A percentile compares a stretch with the other conserved stretches of the same genome.
phyloP scores from a whole-genome alignment of 2,329 filamentous ascomycete species.

The Lithohypha guttulata region DNA sequence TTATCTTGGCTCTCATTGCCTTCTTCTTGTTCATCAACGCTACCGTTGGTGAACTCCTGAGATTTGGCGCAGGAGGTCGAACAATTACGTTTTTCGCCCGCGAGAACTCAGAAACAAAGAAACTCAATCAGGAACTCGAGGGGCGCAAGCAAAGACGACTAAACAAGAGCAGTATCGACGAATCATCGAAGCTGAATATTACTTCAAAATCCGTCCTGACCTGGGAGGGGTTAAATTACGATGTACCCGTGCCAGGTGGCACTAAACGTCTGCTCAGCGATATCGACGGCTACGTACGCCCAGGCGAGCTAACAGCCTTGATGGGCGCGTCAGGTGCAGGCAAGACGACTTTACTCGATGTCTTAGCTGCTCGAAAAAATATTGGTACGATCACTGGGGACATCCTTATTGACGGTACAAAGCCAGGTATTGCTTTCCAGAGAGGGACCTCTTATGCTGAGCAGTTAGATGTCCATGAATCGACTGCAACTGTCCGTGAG shows the following conservation, averaged over 20 bases:
- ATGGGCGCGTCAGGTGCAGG: conserved; percentile 57
- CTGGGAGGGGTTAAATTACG: conserved; percentile 41
- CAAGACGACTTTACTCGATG: conserved; percentile 76
- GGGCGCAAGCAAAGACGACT: conserved; percentile 30
- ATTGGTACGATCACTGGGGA: conserved; percentile 55
- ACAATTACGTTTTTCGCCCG: conserved; percentile 33
- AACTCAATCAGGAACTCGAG: conserved; percentile 29
- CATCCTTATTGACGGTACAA: conserved; percentile 50
- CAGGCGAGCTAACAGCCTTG: conserved; percentile 39
- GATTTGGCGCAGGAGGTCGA: conserved; percentile 32
- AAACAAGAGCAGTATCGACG: conserved; percentile 26
- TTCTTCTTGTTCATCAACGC: conserved; percentile 30
- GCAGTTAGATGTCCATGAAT: conserved; percentile 55
- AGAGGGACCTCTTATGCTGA: conserved; percentile 55
- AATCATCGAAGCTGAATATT: conserved; percentile 40
- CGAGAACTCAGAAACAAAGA: conserved; percentile 29
- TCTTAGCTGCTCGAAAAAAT: conserved; percentile 55
- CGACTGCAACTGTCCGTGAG: conserved; percentile 53
- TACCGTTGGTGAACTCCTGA: conserved; percentile 30
- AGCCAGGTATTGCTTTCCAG: conserved; percentile 50
- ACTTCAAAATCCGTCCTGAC: conserved; percentile 46
- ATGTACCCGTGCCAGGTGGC: conserved; percentile 38
- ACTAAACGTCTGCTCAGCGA: conserved; percentile 36
- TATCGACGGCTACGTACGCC: conserved; percentile 40
- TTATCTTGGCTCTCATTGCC: conserved; percentile 28